phyloP scores from a whole-genome alignment of 1,284 basidiomycete species.

The Cerioporus squamosus region DNA sequence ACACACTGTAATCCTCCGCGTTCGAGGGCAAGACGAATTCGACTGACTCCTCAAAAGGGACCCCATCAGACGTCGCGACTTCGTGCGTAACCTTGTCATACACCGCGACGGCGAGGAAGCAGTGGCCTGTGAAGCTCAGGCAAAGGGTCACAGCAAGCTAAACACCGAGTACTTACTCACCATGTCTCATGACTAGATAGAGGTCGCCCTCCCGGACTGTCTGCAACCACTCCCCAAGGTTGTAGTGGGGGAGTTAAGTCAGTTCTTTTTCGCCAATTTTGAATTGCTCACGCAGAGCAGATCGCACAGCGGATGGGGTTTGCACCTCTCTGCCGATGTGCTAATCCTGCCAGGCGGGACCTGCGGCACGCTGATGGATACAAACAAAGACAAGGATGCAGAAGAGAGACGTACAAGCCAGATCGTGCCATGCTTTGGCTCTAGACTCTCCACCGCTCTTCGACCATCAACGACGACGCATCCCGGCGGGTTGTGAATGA shows the following conservation, averaged over 20 bases:
- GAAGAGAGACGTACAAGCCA: too few species aligned
- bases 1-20: too few species aligned
- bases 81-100: neutral
- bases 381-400: too few species aligned
- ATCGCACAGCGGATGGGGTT: neutral
- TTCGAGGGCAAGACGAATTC: too few species aligned
- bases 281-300: too few species aligned
- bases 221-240: neutral
- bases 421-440: too few species aligned
- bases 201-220: neutral
- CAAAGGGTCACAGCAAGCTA: neutral
- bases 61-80: neutral
- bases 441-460: too few species aligned
- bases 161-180: neutral
- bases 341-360: too few species aligned
- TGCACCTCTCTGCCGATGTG: too few species aligned
- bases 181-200: neutral
- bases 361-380: too few species aligned
- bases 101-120: neutral
- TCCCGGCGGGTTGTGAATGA: too few species aligned
- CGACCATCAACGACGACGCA: too few species aligned
- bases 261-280: neutral
- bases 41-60: neutral
- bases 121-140: neutral
- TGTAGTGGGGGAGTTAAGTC: neutral